A percentile compares a stretch with the other conserved stretches of the same genome.
Conservation (phyloP, 2,329 filamentous ascomycete species). For the Xylaria sp. region DNA sequence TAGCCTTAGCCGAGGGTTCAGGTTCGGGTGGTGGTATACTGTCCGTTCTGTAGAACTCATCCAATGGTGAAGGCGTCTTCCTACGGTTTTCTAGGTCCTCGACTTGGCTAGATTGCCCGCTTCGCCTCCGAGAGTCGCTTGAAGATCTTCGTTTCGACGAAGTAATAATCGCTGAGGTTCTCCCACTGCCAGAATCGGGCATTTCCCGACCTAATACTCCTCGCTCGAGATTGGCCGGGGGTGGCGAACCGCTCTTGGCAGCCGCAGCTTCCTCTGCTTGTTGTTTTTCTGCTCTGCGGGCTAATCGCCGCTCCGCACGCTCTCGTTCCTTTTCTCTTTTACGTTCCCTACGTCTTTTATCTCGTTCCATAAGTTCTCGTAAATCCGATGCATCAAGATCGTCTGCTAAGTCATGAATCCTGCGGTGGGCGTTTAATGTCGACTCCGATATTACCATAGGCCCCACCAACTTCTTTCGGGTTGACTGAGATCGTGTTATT, state of each 20-base stretch:
- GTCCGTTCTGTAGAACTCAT: slow-evolving; percentile 63
- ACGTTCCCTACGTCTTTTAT: slow-evolving; percentile 81
- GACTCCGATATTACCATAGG: slow-evolving; percentile 69
- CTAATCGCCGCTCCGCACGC: slow-evolving; percentile 71
- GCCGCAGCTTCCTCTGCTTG: slow-evolving; percentile 67
- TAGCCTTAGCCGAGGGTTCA: slow-evolving; percentile 33
- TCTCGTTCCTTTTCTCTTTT: slow-evolving; percentile 76
- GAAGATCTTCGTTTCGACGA: slow-evolving; percentile 65
- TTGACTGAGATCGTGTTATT: slow-evolving; percentile 61
- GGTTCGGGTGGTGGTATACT: slow-evolving; percentile 55
- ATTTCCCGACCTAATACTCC: slow-evolving; percentile 70
- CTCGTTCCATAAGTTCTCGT: slow-evolving; percentile 89
- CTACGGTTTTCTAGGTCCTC: slow-evolving; percentile 39
- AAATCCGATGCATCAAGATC: slow-evolving; percentile 86
- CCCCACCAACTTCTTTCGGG: slow-evolving; percentile 63
- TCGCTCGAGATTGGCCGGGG: slow-evolving; percentile 67
- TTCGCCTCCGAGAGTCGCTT: slow-evolving; percentile 51
- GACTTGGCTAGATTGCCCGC: slow-evolving; percentile 39
- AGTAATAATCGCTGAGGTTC: slow-evolving; percentile 65
- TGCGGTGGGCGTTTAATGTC: slow-evolving; percentile 68
- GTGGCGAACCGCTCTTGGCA: slow-evolving; percentile 60
- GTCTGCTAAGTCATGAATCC: slow-evolving; percentile 80
- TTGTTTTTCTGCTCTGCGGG: slow-evolving; percentile 74
- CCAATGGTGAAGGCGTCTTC: slow-evolving; percentile 51
- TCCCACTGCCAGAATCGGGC: slow-evolving; percentile 67